These are phyloP conservation scores for Citrus reticulata DNA, from an alignment of 345 rosid species.

Conservation along the genomic window DNA sequence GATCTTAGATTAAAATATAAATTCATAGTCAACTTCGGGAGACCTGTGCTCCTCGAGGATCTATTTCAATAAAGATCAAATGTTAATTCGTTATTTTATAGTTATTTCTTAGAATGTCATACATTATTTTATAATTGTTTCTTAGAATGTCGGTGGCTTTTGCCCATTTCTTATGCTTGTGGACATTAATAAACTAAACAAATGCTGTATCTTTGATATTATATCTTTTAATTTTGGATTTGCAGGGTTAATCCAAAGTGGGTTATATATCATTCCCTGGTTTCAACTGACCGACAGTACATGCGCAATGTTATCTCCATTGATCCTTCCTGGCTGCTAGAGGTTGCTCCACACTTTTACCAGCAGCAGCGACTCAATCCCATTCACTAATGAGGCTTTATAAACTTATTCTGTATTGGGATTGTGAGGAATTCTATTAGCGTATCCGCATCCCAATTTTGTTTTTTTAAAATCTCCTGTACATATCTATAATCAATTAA, in stretches of 20 bases:
- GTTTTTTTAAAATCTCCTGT: not conserved
- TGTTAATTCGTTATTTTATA: not conserved
- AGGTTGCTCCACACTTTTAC: conserved; percentile 82
- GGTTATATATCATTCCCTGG: conserved; percentile 76
- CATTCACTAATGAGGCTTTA: conserved; percentile 10
- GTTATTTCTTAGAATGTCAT: not conserved
- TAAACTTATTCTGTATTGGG: not conserved
- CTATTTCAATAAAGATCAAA: not conserved
- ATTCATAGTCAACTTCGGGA: not conserved
- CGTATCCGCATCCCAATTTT: not conserved
- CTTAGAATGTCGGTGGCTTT: not conserved
- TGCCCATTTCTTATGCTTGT: not conserved
- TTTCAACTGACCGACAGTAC: conserved; percentile 86
- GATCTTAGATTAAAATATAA: not conserved
- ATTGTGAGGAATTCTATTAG: not conserved
- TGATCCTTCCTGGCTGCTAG: conserved; percentile 79
- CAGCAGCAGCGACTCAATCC: conserved; percentile 41
- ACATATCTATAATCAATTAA: not conserved
- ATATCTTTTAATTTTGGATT: not conserved
- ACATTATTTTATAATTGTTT: not conserved
- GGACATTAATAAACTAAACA: not conserved
- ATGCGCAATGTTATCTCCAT: conserved; percentile 78
- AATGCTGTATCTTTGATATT: not conserved
- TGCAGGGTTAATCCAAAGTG: conserved; percentile 94
- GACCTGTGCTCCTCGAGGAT: not conserved